Conservation (phyloP, 2,329 filamentous ascomycete species). For the Atkinsonella texensis region DNA sequence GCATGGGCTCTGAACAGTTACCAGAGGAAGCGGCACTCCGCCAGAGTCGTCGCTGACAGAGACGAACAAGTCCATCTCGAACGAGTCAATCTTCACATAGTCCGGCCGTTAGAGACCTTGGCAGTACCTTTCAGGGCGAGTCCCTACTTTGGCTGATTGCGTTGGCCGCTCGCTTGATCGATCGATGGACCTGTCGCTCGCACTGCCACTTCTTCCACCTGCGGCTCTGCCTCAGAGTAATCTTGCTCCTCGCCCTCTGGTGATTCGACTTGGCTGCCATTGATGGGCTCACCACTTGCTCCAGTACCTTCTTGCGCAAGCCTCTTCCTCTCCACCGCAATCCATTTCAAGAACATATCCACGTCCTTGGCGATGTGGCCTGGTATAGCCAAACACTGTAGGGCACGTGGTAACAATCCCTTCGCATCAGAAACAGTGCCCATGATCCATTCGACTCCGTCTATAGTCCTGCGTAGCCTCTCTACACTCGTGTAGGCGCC, state of each 20-base stretch:
- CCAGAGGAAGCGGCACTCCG: too few relatives aligned
- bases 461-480: conserved; percentile 34
- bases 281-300: not conserved
- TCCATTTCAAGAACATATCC: conserved; percentile 53
- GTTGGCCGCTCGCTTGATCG: not conserved
- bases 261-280: not conserved
- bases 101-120: too few relatives aligned
- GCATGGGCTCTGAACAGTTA: too few relatives aligned
- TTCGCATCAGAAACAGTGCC: conserved; percentile 61
- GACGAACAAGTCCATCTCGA: too few relatives aligned
- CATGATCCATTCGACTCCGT: conserved; percentile 63
- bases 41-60: too few relatives aligned
- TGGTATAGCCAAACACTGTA: conserved; percentile 53
- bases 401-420: conserved; percentile 51
- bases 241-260: not conserved
- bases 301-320: not conserved
- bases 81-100: too few relatives aligned
- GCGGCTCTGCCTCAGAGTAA: not conserved
- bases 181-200: not conserved
- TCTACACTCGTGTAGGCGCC: conserved; percentile 57
- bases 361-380: conserved; percentile 59
- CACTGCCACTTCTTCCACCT: not conserved
- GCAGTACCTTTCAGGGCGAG: too few relatives aligned
- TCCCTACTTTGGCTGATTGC: not conserved
- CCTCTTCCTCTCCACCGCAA: conserved; percentile 31